These are phyloP conservation scores for Proliferodiscus dingleyae DNA, from an alignment of 2,329 filamentous ascomycete genomes.

Conservation along the genomic window DNA sequence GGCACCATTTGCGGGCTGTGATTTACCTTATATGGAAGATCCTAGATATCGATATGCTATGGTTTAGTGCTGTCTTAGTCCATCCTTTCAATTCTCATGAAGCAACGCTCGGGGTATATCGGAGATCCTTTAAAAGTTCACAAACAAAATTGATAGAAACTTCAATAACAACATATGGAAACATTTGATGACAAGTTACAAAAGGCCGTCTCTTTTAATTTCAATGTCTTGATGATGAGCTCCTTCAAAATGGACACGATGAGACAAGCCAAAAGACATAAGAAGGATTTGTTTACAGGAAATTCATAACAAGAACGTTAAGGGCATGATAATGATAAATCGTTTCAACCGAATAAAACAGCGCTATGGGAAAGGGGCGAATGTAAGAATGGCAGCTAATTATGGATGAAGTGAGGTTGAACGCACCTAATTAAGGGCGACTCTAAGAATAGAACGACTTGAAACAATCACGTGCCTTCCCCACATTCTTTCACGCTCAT, in stretches of 20 bases:
- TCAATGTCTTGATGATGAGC: neutral
- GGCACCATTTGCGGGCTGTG: neutral
- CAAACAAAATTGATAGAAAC: neutral
- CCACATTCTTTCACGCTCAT: conserved; percentile 2
- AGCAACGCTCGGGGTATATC: conserved; percentile 1
- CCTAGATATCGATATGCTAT: conserved; percentile 12
- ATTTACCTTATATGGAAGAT: no score
- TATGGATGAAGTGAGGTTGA: conserved; percentile 6
- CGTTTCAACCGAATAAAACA: neutral
- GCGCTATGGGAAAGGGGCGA: neutral
- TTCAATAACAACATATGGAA: neutral
- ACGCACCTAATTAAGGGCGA: neutral
- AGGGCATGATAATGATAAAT: neutral
- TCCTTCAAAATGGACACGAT: neutral
- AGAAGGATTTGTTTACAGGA: neutral
- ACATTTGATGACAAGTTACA: neutral
- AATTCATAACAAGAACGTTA: neutral
- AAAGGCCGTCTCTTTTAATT: neutral
- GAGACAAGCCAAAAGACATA: neutral
- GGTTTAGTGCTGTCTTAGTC: conserved; percentile 18
- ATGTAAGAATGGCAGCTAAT: conserved; percentile 16
- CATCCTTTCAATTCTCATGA: conserved; percentile 18
- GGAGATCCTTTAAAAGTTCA: neutral
- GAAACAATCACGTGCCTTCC: no score
- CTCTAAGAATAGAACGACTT: conserved; percentile 5